Conservation (phyloP, 2,329 filamentous ascomycete genomes). For the Hypoxylon sp. region DNA sequence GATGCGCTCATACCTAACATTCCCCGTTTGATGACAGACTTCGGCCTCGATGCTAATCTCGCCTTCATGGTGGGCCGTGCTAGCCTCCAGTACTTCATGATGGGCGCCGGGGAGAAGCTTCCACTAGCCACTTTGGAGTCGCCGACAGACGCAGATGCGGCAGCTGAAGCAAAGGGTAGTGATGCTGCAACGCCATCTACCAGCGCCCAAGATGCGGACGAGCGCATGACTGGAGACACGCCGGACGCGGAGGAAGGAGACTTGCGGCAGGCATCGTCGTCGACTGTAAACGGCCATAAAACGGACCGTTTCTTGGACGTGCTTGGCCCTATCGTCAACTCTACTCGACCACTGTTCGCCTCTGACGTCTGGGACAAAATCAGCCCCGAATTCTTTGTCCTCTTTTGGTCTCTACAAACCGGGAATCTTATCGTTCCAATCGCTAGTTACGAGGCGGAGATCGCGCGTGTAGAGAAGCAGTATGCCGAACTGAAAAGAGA, state of each 20-base stretch:
- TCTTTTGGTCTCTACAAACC: conserved; percentile 90
- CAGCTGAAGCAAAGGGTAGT: conserved; percentile 55
- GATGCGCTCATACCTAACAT: conserved; percentile 80
- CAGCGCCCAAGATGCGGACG: conserved; percentile 36
- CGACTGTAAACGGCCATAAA: conserved; percentile 47
- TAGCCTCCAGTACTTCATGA: conserved; percentile 74
- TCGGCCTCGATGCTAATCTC: conserved; percentile 78
- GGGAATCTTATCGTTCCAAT: conserved; percentile 81
- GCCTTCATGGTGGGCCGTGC: conserved; percentile 85
- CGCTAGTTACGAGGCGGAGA: conserved; percentile 80
- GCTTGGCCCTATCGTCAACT: conserved; percentile 76
- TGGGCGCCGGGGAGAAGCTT: conserved; percentile 48
- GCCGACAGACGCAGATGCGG: conserved; percentile 59
- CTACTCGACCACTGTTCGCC: conserved; percentile 68
- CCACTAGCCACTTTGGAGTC: conserved; percentile 38
- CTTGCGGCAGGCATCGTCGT: conserved; percentile 36
- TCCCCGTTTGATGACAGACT: conserved; percentile 75
- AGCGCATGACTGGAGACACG: conserved; percentile 45
- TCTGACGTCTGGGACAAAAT: conserved; percentile 72
- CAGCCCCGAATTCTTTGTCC: conserved; percentile 82
- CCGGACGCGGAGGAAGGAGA: conserved; percentile 37
- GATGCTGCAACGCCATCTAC: conserved; percentile 36
- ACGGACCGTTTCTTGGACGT: conserved; percentile 69
- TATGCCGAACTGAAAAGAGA: conserved; percentile 73
- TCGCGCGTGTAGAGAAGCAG: conserved; percentile 71